Evolutionary conservation across 306 rosid genomes (phyloP).

Genomic region (Castanopsis chinensis): DNA sequence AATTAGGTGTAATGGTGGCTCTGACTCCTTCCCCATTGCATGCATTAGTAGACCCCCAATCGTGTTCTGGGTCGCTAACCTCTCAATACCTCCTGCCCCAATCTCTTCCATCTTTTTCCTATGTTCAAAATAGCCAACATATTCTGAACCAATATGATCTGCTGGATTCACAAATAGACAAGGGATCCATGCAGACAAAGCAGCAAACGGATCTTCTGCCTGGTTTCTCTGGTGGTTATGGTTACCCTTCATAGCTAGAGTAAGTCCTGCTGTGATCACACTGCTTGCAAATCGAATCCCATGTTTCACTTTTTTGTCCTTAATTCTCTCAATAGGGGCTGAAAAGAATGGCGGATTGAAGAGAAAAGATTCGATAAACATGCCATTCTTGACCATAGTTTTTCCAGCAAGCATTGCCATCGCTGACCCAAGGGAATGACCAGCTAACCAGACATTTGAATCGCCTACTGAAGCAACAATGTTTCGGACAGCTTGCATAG

Average conservation of each 20-base stretch:
- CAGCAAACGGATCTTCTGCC: constrained; percentile 53
- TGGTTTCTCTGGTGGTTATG: constrained; percentile 37
- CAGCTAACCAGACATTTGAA: constrained; percentile 82
- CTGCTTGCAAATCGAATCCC: constrained; percentile 76
- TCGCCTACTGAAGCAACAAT: constrained; percentile 66
- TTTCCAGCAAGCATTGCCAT: constrained; percentile 86
- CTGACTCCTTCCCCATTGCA: constrained; percentile 66
- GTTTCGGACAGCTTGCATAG: constrained; percentile 66
- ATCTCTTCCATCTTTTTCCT: constrained; percentile 80
- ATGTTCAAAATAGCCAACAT: constrained; percentile 85
- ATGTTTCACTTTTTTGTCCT: constrained; percentile 53
- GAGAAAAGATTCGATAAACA: constrained; percentile 63
- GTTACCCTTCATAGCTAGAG: constrained; percentile 66
- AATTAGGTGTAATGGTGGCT: constrained; percentile 69
- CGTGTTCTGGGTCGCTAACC: constrained; percentile 76
- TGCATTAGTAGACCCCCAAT: constrained; percentile 60
- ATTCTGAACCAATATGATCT: constrained; percentile 72
- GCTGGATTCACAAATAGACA: constrained; percentile 74
- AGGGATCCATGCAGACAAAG: constrained; percentile 74
- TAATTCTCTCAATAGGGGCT: constrained; percentile 87
- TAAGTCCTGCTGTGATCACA: constrained; percentile 72
- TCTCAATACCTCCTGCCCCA: constrained; percentile 77
- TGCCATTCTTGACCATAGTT: constrained; percentile 68
- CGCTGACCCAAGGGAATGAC: constrained; percentile 92
- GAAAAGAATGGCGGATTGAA: constrained; percentile 84